Evolutionary conservation across 1,139 yeast species (phyloP), one percentile per base, ranked within the genome.

Genomic region (Pneumocystis sp.): DNA sequence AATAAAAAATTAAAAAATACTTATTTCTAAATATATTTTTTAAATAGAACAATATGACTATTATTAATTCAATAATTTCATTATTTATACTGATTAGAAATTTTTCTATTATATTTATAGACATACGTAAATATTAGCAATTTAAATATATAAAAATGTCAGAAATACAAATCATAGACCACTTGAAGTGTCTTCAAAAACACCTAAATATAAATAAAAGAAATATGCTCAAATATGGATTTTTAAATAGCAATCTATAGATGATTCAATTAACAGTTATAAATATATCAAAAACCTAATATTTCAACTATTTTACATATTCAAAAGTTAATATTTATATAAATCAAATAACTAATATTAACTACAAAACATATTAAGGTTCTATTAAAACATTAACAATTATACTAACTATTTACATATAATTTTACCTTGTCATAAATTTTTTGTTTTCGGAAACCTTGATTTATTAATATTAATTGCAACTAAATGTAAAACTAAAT

Each of bases 401-500:
- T 12, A 50, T 10, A 50, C 10, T 25, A 3, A 25, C 2, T 17
- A 17, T 4, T 25, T 6, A 15, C 25, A 12, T 50, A 50, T 1
- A 50, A 50, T 25, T 19, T 25, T 8, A 7, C 7, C n/a, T 64
- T 67, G 5, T 31, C 5, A 67, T 64, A 66, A 56, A 50, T 21
- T 61, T 57, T 66, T 66, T 34, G 70, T 64, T 44, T 67, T 63
- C 34, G 68, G 68, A 62, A 68, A 68, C 61, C 68, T 67, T 50
- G 1, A 50, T n/a, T 45, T 7, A 35, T 29, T 17, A 39, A 17
- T 39, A 29, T 63, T 39, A 3, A 37, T 4, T 4, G 50, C 25
- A 37, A 57, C 17, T 5, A 19, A 42, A 15, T 61, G 5, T 12
- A 34, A 7, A 21, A 42, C 42, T 10, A 29, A 15, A 25, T 50